phyloP scores from a whole-genome alignment of 768 basidiomycete species.

The Naganishia friedmannii region DNA sequence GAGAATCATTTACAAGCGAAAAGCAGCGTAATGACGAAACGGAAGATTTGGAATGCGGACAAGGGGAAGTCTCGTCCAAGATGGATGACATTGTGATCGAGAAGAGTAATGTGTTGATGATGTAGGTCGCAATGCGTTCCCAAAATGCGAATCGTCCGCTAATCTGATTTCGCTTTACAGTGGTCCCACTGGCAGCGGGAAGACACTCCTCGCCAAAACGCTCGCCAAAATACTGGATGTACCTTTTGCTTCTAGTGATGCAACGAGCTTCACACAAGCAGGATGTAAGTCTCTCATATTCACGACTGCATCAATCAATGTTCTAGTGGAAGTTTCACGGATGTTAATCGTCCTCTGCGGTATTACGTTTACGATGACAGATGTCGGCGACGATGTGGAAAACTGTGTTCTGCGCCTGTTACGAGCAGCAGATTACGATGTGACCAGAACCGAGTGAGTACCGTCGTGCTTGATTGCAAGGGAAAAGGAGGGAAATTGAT shows the following conservation, averaged over 20 bases:
- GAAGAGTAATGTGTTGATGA: slow-evolving; percentile 91
- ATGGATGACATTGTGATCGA: slow-evolving; percentile 59
- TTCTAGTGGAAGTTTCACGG: not conserved
- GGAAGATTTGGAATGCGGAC: slow-evolving; percentile 15
- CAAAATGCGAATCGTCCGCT: not conserved
- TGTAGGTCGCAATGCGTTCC: slow-evolving; percentile 58
- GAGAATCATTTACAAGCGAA: slow-evolving; percentile 19
- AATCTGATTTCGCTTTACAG: slow-evolving; percentile 31
- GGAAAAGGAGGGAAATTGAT: not conserved
- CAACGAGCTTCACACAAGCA: slow-evolving; percentile 84
- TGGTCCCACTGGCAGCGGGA: slow-evolving; percentile 60
- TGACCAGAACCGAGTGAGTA: slow-evolving; percentile 71
- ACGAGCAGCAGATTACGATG: slow-evolving; percentile 87
- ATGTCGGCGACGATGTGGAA: slow-evolving; percentile 96
- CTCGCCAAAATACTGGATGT: slow-evolving; percentile 88
- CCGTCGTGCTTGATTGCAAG: not conserved
- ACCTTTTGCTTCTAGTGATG: slow-evolving; percentile 79
- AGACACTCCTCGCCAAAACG: slow-evolving; percentile 84
- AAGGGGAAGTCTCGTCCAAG: not conserved
- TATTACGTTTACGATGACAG: slow-evolving; percentile 52
- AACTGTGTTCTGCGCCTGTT: slow-evolving; percentile 81
- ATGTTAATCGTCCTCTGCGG: not conserved
- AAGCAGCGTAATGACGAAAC: slow-evolving; percentile 23
- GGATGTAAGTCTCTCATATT: slow-evolving; percentile 39
- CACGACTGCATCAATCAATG: not conserved